These are phyloP conservation scores for Diutina ranongensis DNA, from an alignment of 1,139 yeast genomes.

Conservation along the genomic window DNA sequence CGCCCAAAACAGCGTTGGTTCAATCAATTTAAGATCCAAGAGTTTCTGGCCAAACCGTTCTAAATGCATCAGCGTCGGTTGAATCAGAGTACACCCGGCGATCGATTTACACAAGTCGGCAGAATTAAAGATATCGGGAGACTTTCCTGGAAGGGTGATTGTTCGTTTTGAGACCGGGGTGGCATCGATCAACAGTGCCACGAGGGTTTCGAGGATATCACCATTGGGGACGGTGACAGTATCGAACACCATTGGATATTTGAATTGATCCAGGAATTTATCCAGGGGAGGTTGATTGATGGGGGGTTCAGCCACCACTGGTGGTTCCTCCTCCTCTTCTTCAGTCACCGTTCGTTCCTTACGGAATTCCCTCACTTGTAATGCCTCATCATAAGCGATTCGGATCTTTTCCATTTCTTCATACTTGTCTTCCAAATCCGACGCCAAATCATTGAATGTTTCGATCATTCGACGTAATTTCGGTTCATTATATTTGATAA, in stretches of 20 bases:
- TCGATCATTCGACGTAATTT: conserved; percentile 17
- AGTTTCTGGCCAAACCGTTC: conserved; percentile 35
- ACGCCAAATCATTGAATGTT: conserved; percentile 17
- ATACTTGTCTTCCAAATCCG: conserved; percentile 19
- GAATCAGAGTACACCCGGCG: conserved; percentile 18
- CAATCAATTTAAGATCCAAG: conserved; percentile 23
- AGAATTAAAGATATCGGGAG: conserved; percentile 28
- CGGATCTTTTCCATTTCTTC: conserved; percentile 20
- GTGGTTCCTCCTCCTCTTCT: conserved; percentile 12
- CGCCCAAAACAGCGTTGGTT: conserved; percentile 22
- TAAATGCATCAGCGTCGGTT: conserved; percentile 27
- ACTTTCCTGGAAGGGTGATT: conserved; percentile 32
- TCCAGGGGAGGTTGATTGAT: conserved; percentile 20
- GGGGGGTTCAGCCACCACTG: not conserved
- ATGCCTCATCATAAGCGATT: conserved; percentile 21
- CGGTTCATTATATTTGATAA: conserved; percentile 29
- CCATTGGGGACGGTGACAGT: conserved; percentile 9
- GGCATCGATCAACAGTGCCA: conserved; percentile 16
- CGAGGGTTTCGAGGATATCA: conserved; percentile 15
- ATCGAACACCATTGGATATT: conserved; percentile 9
- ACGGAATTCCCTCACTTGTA: conserved; percentile 20
- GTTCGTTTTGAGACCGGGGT: conserved; percentile 22
- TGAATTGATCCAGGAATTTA: not conserved
- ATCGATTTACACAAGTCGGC: conserved; percentile 25
- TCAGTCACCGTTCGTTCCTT: conserved; percentile 9